These are phyloP conservation scores for Aspergillus cristatus DNA, from an alignment of 495 filamentous ascomycete species.

Conservation along the genomic window DNA sequence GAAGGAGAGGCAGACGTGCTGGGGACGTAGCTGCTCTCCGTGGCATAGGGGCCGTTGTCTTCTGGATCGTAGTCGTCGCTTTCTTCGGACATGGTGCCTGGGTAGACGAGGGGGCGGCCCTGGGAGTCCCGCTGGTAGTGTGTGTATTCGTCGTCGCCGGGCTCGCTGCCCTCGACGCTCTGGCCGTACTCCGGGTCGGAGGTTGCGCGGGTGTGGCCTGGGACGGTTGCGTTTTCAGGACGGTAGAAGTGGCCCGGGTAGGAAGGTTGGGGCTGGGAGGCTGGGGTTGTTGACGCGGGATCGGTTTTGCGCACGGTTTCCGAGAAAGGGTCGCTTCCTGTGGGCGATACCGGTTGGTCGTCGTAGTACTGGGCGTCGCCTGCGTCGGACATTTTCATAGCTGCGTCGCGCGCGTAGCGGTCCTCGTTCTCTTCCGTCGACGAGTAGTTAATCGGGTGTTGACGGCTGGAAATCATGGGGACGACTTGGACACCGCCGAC, in stretches of 20 bases:
- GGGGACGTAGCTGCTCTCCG: conserved; percentile 36
- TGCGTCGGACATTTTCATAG: conserved; percentile 16
- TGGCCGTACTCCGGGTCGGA: conserved; percentile 41
- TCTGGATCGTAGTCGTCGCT: conserved; percentile 37
- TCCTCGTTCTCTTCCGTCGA: conserved; percentile 36
- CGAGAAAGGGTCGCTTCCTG: conserved; percentile 51
- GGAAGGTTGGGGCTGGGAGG: conserved; percentile 11
- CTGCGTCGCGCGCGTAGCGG: conserved; percentile 25
- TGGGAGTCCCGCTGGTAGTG: conserved; percentile 40
- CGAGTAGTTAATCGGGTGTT: conserved; percentile 43
- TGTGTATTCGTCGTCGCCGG: conserved; percentile 50
- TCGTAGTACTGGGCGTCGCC: conserved; percentile 35
- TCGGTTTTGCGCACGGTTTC: conserved; percentile 8
- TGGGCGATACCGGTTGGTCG: conserved; percentile 35
- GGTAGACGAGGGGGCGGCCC: conserved; percentile 33
- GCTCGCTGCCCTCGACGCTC: conserved; percentile 39
- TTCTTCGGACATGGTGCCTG: conserved; percentile 31
- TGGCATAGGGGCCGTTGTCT: conserved; percentile 40
- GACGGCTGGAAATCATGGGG: conserved; percentile 73
- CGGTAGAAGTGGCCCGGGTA: conserved; percentile 36
- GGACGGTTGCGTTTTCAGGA: conserved; percentile 32
- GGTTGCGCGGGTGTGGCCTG: conserved; percentile 25
- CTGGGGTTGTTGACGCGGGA: conserved; percentile 18
- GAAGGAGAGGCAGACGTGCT: conserved; percentile 22
- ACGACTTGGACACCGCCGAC: conserved; percentile 96